Evolutionary conservation across 176 grass and related monocot genomes (phyloP).

Genomic region (Aegilops longissima): DNA sequence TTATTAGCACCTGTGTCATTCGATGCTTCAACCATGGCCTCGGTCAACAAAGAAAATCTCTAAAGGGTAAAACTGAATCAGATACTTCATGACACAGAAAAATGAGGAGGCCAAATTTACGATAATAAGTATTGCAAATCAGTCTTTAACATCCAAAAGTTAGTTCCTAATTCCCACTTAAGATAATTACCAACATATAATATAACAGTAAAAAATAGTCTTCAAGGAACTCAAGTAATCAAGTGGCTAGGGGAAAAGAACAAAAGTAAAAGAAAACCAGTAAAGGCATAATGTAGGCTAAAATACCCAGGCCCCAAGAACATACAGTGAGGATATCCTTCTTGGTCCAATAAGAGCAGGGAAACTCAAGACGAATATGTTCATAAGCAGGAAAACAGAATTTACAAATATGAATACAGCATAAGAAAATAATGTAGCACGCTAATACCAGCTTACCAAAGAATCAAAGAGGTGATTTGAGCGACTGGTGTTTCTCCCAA

Average conservation of each 20-base stretch:
- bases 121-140: background rate
- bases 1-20: conserved; percentile 29
- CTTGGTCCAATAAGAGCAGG: background rate
- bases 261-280: background rate
- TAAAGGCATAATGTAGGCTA: background rate
- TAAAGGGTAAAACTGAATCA: conserved; percentile 44
- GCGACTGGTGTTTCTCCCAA: conserved; percentile 22
- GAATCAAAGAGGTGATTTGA: conserved; percentile 59
- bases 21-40: conserved; percentile 50
- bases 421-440: conserved; percentile 19
- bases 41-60: conserved; percentile 65
- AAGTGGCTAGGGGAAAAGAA: background rate
- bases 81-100: conserved; percentile 1
- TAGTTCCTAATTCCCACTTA: background rate
- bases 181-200: background rate
- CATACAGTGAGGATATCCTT: background rate
- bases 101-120: conserved; percentile 6
- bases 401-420: background rate
- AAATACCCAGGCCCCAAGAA: background rate
- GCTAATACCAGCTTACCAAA: conserved; percentile 53
- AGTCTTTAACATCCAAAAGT: conserved; percentile 12
- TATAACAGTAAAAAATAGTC: background rate
- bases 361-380: background rate
- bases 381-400: background rate
- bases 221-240: background rate